phyloP scores from a whole-genome alignment of 176 grass and related monocot genomes.

The Phoenix roebelenii region DNA sequence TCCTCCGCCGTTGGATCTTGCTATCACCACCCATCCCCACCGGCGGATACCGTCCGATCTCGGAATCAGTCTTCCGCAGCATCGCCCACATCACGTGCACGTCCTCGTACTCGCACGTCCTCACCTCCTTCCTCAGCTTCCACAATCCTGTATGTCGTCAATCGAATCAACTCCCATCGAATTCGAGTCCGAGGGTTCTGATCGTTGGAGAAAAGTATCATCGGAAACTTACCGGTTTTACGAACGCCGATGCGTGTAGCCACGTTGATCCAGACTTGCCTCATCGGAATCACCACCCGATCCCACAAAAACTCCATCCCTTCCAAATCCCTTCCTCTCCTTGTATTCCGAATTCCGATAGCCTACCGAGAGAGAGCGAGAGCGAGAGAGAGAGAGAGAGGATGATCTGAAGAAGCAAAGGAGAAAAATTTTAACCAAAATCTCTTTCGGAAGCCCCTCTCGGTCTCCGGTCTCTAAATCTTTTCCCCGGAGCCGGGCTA shows the following conservation, averaged over 20 bases:
- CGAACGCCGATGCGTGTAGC: conserved; percentile 34
- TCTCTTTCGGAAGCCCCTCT: too few relatives aligned
- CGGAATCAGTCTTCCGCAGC: conserved; percentile 20
- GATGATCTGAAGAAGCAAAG: too few relatives aligned
- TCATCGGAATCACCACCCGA: conserved; percentile 10
- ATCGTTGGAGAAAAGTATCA: background rate
- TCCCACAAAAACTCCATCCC: background rate
- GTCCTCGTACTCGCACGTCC: conserved; percentile 66
- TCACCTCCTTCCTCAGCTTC: conserved; percentile 45
- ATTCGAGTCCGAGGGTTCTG: background rate
- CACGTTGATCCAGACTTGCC: conserved; percentile 38
- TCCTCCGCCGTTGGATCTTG: too few relatives aligned
- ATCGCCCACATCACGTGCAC: conserved; percentile 81
- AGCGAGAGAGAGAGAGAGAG: too few relatives aligned
- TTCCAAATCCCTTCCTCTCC: background rate
- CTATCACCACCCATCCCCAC: too few relatives aligned
- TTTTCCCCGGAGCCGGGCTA: too few relatives aligned
- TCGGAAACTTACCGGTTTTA: conserved; percentile 23
- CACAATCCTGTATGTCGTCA: conserved; percentile 31
- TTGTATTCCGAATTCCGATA: too few relatives aligned
- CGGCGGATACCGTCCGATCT: background rate
- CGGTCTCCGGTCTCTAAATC: too few relatives aligned
- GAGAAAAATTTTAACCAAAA: too few relatives aligned
- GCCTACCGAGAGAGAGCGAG: too few relatives aligned
- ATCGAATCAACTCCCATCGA: background rate